Percentiles rank a stretch among this genome's conserved stretches.
Conservation (phyloP, 768 basidiomycete genomes). For the Grammothele lineata region DNA sequence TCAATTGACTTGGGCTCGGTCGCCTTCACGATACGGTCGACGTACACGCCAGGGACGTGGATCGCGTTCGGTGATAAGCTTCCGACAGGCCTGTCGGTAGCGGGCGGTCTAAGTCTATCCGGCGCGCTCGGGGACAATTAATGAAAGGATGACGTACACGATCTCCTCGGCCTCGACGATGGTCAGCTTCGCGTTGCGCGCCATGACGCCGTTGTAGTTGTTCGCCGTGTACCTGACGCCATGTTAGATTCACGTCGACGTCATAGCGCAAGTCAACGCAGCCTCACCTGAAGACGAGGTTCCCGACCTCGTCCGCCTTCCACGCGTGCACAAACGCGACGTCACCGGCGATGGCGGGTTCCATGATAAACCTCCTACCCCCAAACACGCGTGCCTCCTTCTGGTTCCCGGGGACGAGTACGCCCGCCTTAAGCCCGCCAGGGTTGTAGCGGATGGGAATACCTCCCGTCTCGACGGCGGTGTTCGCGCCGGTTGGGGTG, state of each 20-base stretch:
- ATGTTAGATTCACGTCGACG: not conserved
- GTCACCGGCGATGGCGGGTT: slow-evolving; percentile 75
- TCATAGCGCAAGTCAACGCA: not conserved
- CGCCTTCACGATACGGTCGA: slow-evolving; percentile 79
- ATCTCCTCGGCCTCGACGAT: slow-evolving; percentile 60
- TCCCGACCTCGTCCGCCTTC: slow-evolving; percentile 88
- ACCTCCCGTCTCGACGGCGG: slow-evolving; percentile 70
- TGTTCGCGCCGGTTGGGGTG: slow-evolving; percentile 88
- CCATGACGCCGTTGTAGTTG: slow-evolving; percentile 85
- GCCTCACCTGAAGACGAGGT: slow-evolving; percentile 77
- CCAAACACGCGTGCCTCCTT: slow-evolving; percentile 73
- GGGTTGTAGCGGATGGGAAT: slow-evolving; percentile 76
- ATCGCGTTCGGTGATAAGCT: slow-evolving; percentile 69
- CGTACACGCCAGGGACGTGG: slow-evolving; percentile 79
- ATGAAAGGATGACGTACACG: slow-evolving; percentile 19
- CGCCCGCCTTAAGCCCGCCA: slow-evolving; percentile 62
- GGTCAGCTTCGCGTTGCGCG: slow-evolving; percentile 80
- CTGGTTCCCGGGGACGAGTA: slow-evolving; percentile 64
- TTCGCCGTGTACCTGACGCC: slow-evolving; percentile 67
- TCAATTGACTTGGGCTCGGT: slow-evolving; percentile 77
- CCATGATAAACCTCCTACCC: slow-evolving; percentile 74
- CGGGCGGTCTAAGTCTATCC: no score
- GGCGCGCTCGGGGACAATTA: no score
- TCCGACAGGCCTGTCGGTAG: slow-evolving; percentile 24
- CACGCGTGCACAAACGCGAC: slow-evolving; percentile 84